Evolutionary conservation across 495 filamentous ascomycete species (phyloP).

Genomic region (Aspergillus coremiiformis): DNA sequence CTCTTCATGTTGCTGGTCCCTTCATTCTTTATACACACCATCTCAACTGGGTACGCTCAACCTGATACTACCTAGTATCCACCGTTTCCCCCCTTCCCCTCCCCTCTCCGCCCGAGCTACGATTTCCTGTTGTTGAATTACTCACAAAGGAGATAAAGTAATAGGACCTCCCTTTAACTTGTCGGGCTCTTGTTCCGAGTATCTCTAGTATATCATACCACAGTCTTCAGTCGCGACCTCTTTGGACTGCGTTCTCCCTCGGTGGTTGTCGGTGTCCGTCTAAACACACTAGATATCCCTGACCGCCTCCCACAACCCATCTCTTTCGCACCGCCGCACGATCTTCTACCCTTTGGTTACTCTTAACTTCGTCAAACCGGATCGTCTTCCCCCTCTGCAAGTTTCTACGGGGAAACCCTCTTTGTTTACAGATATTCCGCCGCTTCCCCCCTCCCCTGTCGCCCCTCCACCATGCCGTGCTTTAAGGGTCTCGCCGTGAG

Average conservation of each 20-base stretch:
- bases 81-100: background rate
- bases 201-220: background rate
- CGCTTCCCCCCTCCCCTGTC: no score
- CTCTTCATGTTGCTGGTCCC: background rate
- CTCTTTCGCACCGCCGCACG: slow-evolving; percentile 5
- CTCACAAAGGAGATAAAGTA: background rate
- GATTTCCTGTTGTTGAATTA: background rate
- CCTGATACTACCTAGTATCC: background rate
- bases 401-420: background rate
- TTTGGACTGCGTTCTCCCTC: background rate
- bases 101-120: background rate
- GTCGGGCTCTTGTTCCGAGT: background rate
- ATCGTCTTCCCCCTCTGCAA: background rate
- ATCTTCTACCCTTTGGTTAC: background rate
- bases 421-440: background rate
- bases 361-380: background rate
- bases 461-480: slow-evolving; percentile 88
- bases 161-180: background rate
- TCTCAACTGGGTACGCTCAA: background rate
- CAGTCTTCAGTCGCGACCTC: background rate
- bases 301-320: slow-evolving; percentile 14
- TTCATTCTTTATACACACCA: background rate
- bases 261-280: slow-evolving; percentile 10
- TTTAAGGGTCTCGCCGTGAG: slow-evolving; percentile 96
- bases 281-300: slow-evolving; percentile 13